Conservation (phyloP, 2,329 filamentous ascomycete genomes). For the Claviceps sp. region DNA sequence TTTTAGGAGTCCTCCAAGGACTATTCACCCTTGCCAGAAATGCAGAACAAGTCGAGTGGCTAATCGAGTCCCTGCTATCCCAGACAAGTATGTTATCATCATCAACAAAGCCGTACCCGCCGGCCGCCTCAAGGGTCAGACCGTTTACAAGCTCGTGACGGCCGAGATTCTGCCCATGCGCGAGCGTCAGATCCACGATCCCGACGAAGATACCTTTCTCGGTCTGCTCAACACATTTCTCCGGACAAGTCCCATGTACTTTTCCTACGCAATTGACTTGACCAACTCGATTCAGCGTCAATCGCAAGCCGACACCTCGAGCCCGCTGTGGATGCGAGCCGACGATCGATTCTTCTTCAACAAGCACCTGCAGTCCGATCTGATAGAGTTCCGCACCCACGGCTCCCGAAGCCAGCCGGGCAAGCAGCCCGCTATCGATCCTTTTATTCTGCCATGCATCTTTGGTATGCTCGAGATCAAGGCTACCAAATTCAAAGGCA, state of each 20-base stretch:
- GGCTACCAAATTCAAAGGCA: constrained; percentile 73
- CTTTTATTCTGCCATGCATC: constrained; percentile 89
- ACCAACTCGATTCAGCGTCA: constrained; percentile 97
- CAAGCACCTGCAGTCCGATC: constrained; percentile 75
- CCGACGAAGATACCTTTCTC: constrained; percentile 88
- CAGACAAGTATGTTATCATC: constrained; percentile 89
- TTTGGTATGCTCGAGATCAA: constrained; percentile 92
- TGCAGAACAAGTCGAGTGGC: background rate
- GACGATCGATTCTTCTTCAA: constrained; percentile 99
- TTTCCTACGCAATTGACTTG: constrained; percentile 92
- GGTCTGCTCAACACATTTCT: constrained; percentile 68
- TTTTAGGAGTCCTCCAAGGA: constrained; percentile 4
- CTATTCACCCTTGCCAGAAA: background rate
- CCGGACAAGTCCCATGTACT: constrained; percentile 83
- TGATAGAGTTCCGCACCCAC: constrained; percentile 71
- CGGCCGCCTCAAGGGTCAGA: constrained; percentile 85
- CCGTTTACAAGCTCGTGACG: constrained; percentile 83
- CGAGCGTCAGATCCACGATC: constrained; percentile 80
- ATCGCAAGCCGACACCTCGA: constrained; percentile 55
- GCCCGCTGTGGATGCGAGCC: constrained; percentile 78
- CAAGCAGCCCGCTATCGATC: constrained; percentile 65
- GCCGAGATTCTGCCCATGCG: constrained; percentile 91
- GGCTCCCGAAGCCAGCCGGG: constrained; percentile 51
- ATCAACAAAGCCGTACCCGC: constrained; percentile 90
- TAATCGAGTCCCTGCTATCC: background rate